Evolutionary conservation across 768 basidiomycete species (phyloP).

Genomic region (Thelephora ganbajun): DNA sequence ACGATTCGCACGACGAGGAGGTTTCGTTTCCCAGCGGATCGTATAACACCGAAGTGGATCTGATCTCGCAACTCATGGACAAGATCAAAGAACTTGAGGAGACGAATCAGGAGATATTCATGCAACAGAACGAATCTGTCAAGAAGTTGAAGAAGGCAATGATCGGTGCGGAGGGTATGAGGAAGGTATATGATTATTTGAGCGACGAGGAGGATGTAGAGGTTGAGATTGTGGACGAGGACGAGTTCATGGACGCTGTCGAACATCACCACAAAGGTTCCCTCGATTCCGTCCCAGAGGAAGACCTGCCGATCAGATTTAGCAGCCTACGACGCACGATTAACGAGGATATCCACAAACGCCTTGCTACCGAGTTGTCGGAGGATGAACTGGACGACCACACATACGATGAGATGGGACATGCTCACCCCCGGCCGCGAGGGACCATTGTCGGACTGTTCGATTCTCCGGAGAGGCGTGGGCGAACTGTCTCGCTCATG

Average conservation of each 20-base stretch:
- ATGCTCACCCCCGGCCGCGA: background rate
- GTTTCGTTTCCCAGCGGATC: background rate
- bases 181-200: constrained; percentile 54
- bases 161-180: constrained; percentile 57
- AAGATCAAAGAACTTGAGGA: constrained; percentile 73
- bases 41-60: constrained; percentile 4
- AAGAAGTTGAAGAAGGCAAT: constrained; percentile 55
- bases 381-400: constrained; percentile 9
- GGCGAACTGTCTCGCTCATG: background rate
- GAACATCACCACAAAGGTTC: too few relatives aligned
- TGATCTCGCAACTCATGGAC: constrained; percentile 56
- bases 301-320: constrained; percentile 30
- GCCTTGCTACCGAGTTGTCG: constrained; percentile 6
- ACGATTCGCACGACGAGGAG: background rate
- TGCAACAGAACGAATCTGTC: constrained; percentile 49
- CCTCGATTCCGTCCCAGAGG: constrained; percentile 5
- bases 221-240: constrained; percentile 26
- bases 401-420: too few relatives aligned
- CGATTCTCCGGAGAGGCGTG: constrained; percentile 18
- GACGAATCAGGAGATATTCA: constrained; percentile 51
- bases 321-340: constrained; percentile 31
- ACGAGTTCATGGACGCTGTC: constrained; percentile 18
- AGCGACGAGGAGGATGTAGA: constrained; percentile 40
- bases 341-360: constrained; percentile 18
- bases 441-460: constrained; percentile 46